These are phyloP conservation scores for Boletus rubroflammeus DNA, from an alignment of 768 basidiomycete species.

Conservation along the genomic window DNA sequence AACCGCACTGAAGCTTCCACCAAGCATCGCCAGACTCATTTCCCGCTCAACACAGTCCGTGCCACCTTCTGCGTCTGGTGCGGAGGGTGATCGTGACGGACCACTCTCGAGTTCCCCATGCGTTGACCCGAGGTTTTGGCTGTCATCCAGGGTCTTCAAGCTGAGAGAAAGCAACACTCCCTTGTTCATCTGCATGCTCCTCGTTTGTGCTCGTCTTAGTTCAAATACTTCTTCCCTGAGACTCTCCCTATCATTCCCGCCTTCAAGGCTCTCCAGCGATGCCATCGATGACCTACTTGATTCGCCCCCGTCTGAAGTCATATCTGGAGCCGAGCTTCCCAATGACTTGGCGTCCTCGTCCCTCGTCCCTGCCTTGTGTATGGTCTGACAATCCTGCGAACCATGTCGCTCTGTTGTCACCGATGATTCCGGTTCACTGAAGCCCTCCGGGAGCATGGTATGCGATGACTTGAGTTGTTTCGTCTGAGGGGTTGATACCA, in stretches of 20 bases:
- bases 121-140: background rate
- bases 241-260: conserved; percentile 14
- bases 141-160: conserved; percentile 7
- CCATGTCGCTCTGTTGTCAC: background rate
- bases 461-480: background rate
- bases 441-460: background rate
- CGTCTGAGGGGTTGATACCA: background rate
- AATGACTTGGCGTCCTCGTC: conserved; percentile 20
- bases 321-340: conserved; percentile 23
- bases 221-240: conserved; percentile 38
- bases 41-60: conserved; percentile 15
- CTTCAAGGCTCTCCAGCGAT: conserved; percentile 24
- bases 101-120: conserved; percentile 1
- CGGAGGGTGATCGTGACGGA: conserved; percentile 2
- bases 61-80: background rate
- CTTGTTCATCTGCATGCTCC: conserved; percentile 49
- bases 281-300: conserved; percentile 22
- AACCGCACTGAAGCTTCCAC: conserved; percentile 38
- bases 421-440: background rate
- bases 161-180: conserved; percentile 40
- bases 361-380: background rate
- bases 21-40: conserved; percentile 26
- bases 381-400: background rate
- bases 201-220: conserved; percentile 44
- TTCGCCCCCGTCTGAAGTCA: conserved; percentile 21